Percentiles rank a stretch among this genome's conserved stretches.
These are phyloP conservation scores for Iberis pinnata DNA, from an alignment of 345 rosid species.

Conservation along the genomic window DNA sequence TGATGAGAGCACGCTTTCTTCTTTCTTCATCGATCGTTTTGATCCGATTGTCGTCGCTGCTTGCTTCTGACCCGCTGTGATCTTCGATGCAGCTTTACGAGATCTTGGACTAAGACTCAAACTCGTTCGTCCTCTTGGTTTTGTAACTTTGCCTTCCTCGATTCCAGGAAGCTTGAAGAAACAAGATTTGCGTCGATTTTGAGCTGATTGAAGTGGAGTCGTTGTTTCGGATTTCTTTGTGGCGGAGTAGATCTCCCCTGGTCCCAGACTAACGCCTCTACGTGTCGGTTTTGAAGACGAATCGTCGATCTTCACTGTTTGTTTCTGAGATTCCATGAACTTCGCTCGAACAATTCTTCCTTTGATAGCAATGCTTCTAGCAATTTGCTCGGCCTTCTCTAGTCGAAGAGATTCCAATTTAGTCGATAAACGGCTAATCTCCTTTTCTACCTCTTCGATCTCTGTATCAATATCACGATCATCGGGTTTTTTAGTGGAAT, in stretches of 20 bases:
- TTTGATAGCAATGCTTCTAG: conserved; percentile 37
- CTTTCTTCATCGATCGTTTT: conserved; percentile 62
- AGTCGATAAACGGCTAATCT: conserved; percentile 54
- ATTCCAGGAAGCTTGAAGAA: conserved; percentile 78
- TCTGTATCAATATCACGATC: conserved; percentile 61
- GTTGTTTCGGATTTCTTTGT: conserved; percentile 39
- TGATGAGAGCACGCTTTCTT: conserved; percentile 39
- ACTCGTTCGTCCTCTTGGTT: conserved; percentile 58
- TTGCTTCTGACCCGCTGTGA: conserved; percentile 50
- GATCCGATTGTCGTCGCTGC: conserved; percentile 56
- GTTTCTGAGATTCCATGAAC: conserved; percentile 67
- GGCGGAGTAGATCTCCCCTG: conserved; percentile 61
- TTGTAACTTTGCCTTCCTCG: conserved; percentile 62
- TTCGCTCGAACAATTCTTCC: conserved; percentile 69
- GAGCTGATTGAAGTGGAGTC: conserved; percentile 59
- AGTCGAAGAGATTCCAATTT: conserved; percentile 66
- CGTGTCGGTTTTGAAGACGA: conserved; percentile 37
- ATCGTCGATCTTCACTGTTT: conserved; percentile 38
- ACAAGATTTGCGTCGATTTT: conserved; percentile 78
- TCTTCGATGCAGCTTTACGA: conserved; percentile 45
- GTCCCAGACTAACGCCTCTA: conserved; percentile 84
- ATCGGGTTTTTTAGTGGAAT: conserved; percentile 30
- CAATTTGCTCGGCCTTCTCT: conserved; percentile 51
- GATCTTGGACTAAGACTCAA: conserved; percentile 67
- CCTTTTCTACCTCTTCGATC: conserved; percentile 74